Percentiles rank a stretch among this genome's conserved stretches.
These are phyloP conservation scores for Aspergillus campestris DNA, from an alignment of 495 filamentous ascomycete species.

Conservation along the genomic window DNA sequence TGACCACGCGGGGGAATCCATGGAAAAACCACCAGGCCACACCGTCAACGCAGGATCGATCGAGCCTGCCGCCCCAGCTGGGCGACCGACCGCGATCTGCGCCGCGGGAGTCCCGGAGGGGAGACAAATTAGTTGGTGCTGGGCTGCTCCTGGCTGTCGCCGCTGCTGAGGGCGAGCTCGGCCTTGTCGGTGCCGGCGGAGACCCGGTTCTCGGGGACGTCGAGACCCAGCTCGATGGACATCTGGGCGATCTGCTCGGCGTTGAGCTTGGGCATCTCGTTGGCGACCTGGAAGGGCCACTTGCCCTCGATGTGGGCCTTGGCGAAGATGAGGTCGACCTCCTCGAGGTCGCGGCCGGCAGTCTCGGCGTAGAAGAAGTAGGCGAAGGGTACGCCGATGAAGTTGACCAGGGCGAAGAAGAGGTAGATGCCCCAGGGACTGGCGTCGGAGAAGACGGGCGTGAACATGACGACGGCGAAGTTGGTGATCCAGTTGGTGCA, in stretches of 20 bases:
- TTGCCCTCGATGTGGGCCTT: conserved; percentile 34
- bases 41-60: no score
- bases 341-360: conserved; percentile 58
- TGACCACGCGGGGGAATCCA: no score
- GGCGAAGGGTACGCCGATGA: conserved; percentile 50
- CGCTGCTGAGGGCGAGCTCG: conserved; percentile 24
- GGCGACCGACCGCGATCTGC: no score
- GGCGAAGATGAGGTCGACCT: conserved; percentile 53
- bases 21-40: no score
- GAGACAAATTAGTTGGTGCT: no score
- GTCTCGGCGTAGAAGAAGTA: conserved; percentile 72
- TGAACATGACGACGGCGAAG: conserved; percentile 41
- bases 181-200: conserved; percentile 19
- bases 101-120: no score
- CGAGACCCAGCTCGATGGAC: conserved; percentile 24
- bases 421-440: conserved; percentile 31
- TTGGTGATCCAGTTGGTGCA: conserved; percentile 41
- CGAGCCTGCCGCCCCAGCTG: no score
- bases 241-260: conserved; percentile 24
- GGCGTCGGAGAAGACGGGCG: conserved; percentile 27
- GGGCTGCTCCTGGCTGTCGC: conserved; percentile 16
- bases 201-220: conserved; percentile 8
- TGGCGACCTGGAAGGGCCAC: conserved; percentile 27
- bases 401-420: conserved; percentile 67
- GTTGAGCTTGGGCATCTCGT: conserved; percentile 30